phyloP scores from a whole-genome alignment of 805 yeast genomes.

The Pichia exigua region DNA sequence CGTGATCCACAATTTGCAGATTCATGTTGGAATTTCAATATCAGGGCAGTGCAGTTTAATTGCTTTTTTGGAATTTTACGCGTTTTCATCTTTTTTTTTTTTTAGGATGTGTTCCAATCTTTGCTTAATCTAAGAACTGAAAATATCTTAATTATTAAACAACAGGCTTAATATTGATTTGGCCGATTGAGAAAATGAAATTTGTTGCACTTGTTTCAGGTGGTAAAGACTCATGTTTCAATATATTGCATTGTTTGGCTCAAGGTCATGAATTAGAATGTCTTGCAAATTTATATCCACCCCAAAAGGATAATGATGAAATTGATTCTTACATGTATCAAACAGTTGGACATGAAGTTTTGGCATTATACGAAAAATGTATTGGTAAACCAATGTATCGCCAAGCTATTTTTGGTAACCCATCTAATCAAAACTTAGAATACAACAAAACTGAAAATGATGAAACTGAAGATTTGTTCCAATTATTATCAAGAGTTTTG shows the following conservation, averaged over 20 bases:
- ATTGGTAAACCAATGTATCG: slow-evolving; percentile 76
- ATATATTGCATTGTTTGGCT: slow-evolving; percentile 74
- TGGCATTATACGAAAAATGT: slow-evolving; percentile 59
- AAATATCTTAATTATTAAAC: too few species aligned
- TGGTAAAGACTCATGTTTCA: slow-evolving; percentile 93
- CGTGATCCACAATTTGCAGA: too few species aligned
- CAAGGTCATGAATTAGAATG: slow-evolving; percentile 84
- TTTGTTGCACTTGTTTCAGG: slow-evolving; percentile 90
- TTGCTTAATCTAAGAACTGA: too few species aligned
- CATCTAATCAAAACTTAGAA: slow-evolving; percentile 60
- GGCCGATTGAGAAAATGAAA: slow-evolving; percentile 44
- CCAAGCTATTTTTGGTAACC: slow-evolving; percentile 51
- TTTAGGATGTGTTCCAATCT: neutral
- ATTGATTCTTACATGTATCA: slow-evolving; percentile 96
- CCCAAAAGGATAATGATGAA: slow-evolving; percentile 43
- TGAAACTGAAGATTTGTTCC: slow-evolving; percentile 79
- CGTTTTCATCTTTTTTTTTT: too few species aligned
- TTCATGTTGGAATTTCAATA: too few species aligned
- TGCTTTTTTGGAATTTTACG: neutral
- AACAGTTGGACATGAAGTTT: slow-evolving; percentile 86
- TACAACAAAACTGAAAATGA: slow-evolving; percentile 62
- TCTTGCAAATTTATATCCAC: slow-evolving; percentile 76
- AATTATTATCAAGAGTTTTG: slow-evolving; percentile 42
- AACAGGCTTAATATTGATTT: neutral
- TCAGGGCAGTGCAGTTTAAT: neutral